phyloP scores from a whole-genome alignment of 169 alveolate genomes.

The Plasmodium chabaudi region DNA sequence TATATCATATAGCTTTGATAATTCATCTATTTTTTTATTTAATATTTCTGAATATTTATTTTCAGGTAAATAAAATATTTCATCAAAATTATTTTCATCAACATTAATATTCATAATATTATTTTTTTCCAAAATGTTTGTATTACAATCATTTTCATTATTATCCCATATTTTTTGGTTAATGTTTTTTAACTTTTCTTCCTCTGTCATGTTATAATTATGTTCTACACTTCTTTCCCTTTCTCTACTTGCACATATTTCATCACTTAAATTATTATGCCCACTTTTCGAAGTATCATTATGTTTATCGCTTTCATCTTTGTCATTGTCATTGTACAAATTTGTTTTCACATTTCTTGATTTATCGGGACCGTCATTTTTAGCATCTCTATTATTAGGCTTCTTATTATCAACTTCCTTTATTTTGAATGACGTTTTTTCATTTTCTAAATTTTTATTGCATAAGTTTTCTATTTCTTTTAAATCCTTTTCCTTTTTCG shows the following conservation, averaged over 20 bases:
- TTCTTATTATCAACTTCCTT: too few species aligned
- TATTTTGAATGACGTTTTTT: neutral
- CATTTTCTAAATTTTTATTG: neutral
- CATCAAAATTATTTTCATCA: conserved; percentile 75
- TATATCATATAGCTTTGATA: conserved; percentile 57
- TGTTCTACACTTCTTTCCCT: neutral
- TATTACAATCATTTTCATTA: neutral
- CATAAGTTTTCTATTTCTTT: neutral
- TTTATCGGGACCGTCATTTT: too few species aligned
- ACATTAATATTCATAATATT: conserved; percentile 33
- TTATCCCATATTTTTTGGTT: neutral
- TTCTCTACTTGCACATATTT: neutral
- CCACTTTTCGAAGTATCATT: too few species aligned
- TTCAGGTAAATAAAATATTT: conserved; percentile 45
- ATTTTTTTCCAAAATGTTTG: conserved; percentile 24
- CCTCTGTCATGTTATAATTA: neutral
- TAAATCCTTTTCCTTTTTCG: neutral
- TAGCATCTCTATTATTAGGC: too few species aligned
- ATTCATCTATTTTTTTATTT: conserved; percentile 60
- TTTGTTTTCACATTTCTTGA: too few species aligned
- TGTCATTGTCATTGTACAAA: too few species aligned
- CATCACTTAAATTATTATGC: neutral
- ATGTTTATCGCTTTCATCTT: too few species aligned
- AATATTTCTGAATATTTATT: conserved; percentile 64
- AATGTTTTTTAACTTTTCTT: neutral